A percentile compares a stretch with the other conserved stretches of the same genome.
These are phyloP conservation scores for Aspergillus baeticus DNA, from an alignment of 495 filamentous ascomycete species.

Conservation along the genomic window DNA sequence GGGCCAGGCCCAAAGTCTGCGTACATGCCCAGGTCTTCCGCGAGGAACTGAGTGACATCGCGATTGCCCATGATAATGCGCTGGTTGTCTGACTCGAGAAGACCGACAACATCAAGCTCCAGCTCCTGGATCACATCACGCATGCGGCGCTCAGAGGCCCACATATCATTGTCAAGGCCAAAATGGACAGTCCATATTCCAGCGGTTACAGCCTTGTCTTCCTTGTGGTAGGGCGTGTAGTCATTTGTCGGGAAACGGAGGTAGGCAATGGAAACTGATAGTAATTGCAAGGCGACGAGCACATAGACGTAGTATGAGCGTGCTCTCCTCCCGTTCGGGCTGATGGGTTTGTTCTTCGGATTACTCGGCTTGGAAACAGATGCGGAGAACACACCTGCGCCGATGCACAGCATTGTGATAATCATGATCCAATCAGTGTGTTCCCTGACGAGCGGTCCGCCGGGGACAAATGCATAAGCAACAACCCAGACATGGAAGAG, in stretches of 20 bases:
- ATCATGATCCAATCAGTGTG: slow-evolving; percentile 95
- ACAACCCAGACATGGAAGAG: slow-evolving; percentile 98
- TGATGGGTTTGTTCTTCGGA: slow-evolving; percentile 48
- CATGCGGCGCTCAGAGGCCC: slow-evolving; percentile 92
- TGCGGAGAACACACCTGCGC: slow-evolving; percentile 79
- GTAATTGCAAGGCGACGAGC: slow-evolving; percentile 68
- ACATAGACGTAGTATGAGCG: slow-evolving; percentile 74
- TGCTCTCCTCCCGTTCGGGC: slow-evolving; percentile 51
- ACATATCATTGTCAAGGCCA: slow-evolving; percentile 98
- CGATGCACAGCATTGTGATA: slow-evolving; percentile 79
- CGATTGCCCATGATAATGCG: slow-evolving; percentile 99
- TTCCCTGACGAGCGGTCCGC: slow-evolving; percentile 88
- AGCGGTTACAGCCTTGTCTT: slow-evolving; percentile 81
- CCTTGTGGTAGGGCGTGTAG: slow-evolving; percentile 84
- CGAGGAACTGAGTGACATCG: slow-evolving; percentile 92
- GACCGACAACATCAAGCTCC: slow-evolving; percentile 91
- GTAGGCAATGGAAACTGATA: slow-evolving; percentile 79
- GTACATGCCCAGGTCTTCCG: slow-evolving; percentile 97
- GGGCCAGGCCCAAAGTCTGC: slow-evolving; percentile 96
- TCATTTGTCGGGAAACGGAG: slow-evolving; percentile 93
- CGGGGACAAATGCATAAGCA: slow-evolving; percentile 98
- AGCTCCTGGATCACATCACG: slow-evolving; percentile 88
- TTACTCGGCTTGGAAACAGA: slow-evolving; percentile 51
- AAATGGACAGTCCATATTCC: slow-evolving; percentile 99
- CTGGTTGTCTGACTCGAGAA: slow-evolving; percentile 91